These are phyloP conservation scores for Clitopilus passeckerianus DNA, from an alignment of 768 basidiomycete species.

Conservation along the genomic window DNA sequence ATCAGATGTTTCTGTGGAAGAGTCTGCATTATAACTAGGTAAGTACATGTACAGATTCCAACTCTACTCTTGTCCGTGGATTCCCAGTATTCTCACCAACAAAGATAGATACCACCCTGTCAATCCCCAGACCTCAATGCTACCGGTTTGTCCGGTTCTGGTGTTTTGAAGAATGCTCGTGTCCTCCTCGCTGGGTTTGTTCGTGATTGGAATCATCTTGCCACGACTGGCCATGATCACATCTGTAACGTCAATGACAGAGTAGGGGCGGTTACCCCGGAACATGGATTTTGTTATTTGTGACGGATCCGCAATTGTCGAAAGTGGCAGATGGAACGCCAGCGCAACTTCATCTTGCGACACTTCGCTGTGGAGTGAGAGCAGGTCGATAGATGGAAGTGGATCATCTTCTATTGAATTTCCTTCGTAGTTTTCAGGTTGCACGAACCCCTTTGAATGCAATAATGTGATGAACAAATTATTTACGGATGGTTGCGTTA, in stretches of 20 bases:
- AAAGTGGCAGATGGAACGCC: slow-evolving; percentile 68
- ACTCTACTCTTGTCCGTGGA: slow-evolving; percentile 30
- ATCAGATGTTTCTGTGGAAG: neutral
- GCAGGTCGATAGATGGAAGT: slow-evolving; percentile 56
- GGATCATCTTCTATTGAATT: slow-evolving; percentile 32
- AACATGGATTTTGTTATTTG: slow-evolving; percentile 52
- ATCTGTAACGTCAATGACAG: slow-evolving; percentile 64
- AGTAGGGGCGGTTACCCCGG: slow-evolving; percentile 55
- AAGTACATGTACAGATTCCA: slow-evolving; percentile 2
- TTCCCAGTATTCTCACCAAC: slow-evolving; percentile 51
- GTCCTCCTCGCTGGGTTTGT: slow-evolving; percentile 23
- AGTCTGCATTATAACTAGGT: neutral
- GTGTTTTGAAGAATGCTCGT: slow-evolving; percentile 14
- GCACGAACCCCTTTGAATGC: slow-evolving; percentile 33
- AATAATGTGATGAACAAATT: slow-evolving; percentile 8
- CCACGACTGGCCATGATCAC: slow-evolving; percentile 26
- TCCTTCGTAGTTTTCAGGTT: slow-evolving; percentile 12
- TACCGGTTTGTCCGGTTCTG: slow-evolving; percentile 39
- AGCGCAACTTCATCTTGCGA: slow-evolving; percentile 64
- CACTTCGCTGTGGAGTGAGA: slow-evolving; percentile 34
- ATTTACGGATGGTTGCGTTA: neutral
- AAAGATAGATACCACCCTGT: slow-evolving; percentile 78
- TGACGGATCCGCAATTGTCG: slow-evolving; percentile 37
- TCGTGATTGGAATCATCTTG: slow-evolving; percentile 11
- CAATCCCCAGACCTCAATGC: slow-evolving; percentile 75